Conservation (phyloP, 192 early-diverging fungal species). For the Backusella parvicylindrica region DNA sequence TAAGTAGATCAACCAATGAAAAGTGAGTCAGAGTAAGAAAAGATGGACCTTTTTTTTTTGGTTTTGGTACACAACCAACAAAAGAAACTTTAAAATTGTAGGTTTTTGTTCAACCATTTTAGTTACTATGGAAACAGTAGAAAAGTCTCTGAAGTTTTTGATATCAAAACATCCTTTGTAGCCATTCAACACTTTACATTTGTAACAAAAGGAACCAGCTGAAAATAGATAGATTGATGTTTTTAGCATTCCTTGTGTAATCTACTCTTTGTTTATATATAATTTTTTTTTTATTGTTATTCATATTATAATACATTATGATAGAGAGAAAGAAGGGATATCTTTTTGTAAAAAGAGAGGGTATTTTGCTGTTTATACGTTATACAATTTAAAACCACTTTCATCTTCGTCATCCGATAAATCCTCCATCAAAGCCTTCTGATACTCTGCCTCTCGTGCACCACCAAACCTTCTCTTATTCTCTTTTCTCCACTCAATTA, state of each 20-base stretch:
- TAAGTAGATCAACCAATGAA: neutral
- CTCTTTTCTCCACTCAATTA: slow-evolving; percentile 10
- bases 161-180: no score
- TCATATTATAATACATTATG: neutral
- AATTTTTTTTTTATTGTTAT: no score
- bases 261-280: neutral
- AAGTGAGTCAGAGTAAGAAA: neutral
- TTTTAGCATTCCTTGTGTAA: neutral
- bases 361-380: neutral
- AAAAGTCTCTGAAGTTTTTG: no score
- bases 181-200: neutral
- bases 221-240: neutral
- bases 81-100: no score
- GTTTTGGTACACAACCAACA: no score
- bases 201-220: neutral
- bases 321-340: no score
- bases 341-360: no score
- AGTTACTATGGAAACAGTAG: neutral
- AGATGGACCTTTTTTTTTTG: no score
- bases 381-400: neutral
- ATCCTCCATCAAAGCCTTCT: slow-evolving; percentile 32
- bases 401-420: slow-evolving; percentile 12
- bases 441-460: slow-evolving; percentile 25
- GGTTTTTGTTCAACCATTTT: no score
- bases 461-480: slow-evolving; percentile 29